Conservation (phyloP, 148 eudicot genomes). For the Persicaria tinctoria region DNA sequence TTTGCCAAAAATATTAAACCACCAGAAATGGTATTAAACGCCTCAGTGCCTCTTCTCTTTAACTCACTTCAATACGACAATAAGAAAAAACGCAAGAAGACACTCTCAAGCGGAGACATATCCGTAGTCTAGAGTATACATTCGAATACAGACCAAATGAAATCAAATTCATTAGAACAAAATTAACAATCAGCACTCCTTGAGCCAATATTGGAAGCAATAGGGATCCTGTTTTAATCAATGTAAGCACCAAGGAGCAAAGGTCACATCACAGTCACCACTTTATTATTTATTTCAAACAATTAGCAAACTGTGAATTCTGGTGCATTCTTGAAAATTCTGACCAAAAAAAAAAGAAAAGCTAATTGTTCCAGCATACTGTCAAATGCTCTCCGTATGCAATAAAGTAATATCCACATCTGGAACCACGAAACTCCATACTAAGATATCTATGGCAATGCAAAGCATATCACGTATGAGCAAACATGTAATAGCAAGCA, state of each 20-base stretch:
- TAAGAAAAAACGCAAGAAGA: background rate
- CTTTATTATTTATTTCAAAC: background rate
- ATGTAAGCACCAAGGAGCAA: background rate
- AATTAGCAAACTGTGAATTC: background rate
- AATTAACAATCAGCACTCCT: background rate
- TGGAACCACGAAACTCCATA: background rate
- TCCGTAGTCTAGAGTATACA: background rate
- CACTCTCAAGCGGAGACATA: background rate
- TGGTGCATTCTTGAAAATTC: background rate
- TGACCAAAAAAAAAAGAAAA: background rate
- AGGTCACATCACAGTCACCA: background rate
- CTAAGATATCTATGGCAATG: background rate
- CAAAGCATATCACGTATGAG: background rate
- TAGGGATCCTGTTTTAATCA: background rate
- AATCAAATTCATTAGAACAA: background rate
- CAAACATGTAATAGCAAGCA: background rate
- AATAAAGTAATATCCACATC: background rate
- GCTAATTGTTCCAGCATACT: background rate
- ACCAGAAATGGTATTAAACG: background rate
- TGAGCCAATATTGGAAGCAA: background rate
- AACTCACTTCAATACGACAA: background rate
- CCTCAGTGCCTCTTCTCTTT: background rate
- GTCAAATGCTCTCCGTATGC: background rate
- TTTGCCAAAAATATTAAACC: background rate
- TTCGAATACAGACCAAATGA: slow-evolving; percentile 1